phyloP scores from a whole-genome alignment of 495 filamentous ascomycete species.

The Hapsidospora chrysogenum region DNA sequence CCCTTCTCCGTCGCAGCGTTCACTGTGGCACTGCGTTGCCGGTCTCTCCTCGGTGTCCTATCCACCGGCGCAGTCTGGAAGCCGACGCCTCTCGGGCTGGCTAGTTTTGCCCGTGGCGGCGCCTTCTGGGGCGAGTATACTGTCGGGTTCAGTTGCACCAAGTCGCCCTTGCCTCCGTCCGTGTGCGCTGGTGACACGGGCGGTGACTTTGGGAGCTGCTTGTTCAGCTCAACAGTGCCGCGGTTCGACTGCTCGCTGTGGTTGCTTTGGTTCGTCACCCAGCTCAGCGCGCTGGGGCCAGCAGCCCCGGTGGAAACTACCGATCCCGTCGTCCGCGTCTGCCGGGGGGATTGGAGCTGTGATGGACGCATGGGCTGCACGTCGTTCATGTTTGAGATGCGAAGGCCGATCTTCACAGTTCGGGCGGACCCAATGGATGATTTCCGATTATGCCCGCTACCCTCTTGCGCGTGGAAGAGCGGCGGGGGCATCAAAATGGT shows the following conservation, averaged over 20 bases:
- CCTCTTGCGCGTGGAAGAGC: neutral
- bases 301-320: too few relatives aligned
- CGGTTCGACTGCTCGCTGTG: neutral
- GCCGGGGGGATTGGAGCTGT: too few relatives aligned
- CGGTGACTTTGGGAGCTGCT: neutral
- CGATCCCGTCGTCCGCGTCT: too few relatives aligned
- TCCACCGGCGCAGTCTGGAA: constrained; percentile 12
- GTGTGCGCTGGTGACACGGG: neutral
- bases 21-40: neutral
- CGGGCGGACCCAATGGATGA: neutral
- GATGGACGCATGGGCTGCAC: too few relatives aligned
- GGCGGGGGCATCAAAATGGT: neutral
- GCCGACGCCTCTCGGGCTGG: constrained; percentile 26
- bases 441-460: neutral
- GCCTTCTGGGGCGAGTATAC: neutral
- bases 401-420: neutral
- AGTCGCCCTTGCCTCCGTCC: too few relatives aligned
- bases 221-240: neutral
- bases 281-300: too few relatives aligned
- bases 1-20: too few relatives aligned
- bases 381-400: neutral
- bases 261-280: too few relatives aligned
- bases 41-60: neutral
- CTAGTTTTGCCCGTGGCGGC: constrained; percentile 22
- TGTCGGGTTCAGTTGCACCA: neutral